Evolutionary conservation across 139 green algal species (phyloP).

Genomic region (Tetraselmis chui): DNA sequence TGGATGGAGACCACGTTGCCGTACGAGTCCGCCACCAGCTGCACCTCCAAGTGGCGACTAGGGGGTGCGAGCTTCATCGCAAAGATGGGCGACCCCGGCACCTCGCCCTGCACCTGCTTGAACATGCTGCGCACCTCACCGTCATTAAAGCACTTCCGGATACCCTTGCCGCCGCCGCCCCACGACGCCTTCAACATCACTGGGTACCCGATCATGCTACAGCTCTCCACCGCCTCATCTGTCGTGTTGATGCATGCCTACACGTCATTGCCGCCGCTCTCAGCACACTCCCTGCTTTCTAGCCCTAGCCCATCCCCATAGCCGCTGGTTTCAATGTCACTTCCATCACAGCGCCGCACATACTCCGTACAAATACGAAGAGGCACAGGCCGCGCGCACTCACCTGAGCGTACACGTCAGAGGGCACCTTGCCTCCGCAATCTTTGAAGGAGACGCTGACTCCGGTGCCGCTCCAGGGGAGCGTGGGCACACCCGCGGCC

Average conservation of each 20-base stretch:
- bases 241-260: constrained; percentile 62
- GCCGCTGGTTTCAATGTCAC: too few species aligned
- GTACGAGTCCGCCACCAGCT: constrained; percentile 87
- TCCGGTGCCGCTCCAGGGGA: constrained; percentile 82
- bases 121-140: constrained; percentile 51
- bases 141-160: constrained; percentile 62
- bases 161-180: constrained; percentile 97
- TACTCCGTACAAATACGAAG: too few species aligned
- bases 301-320: too few species aligned
- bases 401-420: constrained; percentile 13
- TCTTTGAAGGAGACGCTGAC: constrained; percentile 60
- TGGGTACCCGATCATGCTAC: constrained; percentile 81
- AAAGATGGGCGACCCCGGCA: constrained; percentile 93
- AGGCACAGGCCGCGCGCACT: too few species aligned
- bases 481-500: constrained; percentile 81
- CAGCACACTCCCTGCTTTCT: constrained; percentile 32
- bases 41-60: constrained; percentile 88
- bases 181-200: constrained; percentile 96
- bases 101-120: constrained; percentile 84
- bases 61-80: constrained; percentile 91
- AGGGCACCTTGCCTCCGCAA: constrained; percentile 30
- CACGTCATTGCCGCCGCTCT: constrained; percentile 20
- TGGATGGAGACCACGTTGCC: constrained; percentile 84
- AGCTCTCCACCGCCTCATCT: constrained; percentile 62
- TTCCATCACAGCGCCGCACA: too few species aligned